Conservation (phyloP, 805 yeast genomes). For the Candida railenensis region DNA sequence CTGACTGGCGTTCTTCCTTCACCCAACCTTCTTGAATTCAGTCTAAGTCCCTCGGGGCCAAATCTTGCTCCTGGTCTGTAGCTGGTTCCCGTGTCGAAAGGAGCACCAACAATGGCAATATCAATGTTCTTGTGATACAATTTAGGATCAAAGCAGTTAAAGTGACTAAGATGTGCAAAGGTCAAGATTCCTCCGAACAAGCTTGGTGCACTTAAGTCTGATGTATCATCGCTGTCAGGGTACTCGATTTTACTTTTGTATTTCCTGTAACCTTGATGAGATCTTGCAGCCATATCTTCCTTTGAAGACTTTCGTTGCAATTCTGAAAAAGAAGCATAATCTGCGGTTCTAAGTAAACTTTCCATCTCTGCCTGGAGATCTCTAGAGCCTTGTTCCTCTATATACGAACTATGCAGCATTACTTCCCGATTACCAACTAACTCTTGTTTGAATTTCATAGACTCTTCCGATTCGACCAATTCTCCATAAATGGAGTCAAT, state of each 20-base stretch:
- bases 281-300: background rate
- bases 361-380: background rate
- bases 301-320: background rate
- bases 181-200: conserved; percentile 54
- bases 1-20: conserved; percentile 36
- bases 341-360: background rate
- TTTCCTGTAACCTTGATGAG: conserved; percentile 9
- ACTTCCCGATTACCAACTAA: background rate
- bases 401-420: background rate
- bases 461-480: background rate
- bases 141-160: conserved; percentile 46
- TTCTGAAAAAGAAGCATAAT: background rate
- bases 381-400: background rate
- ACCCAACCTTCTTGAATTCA: conserved; percentile 17
- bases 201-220: conserved; percentile 20
- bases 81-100: conserved; percentile 27
- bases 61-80: conserved; percentile 28
- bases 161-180: conserved; percentile 49
- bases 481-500: conserved; percentile 6
- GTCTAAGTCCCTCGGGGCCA: conserved; percentile 24
- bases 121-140: conserved; percentile 18
- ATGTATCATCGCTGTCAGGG: conserved; percentile 36
- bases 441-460: background rate
- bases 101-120: conserved; percentile 27
- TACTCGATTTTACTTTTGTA: conserved; percentile 19